Conservation (phyloP, 768 basidiomycete genomes). For the Boletellus sp. region DNA sequence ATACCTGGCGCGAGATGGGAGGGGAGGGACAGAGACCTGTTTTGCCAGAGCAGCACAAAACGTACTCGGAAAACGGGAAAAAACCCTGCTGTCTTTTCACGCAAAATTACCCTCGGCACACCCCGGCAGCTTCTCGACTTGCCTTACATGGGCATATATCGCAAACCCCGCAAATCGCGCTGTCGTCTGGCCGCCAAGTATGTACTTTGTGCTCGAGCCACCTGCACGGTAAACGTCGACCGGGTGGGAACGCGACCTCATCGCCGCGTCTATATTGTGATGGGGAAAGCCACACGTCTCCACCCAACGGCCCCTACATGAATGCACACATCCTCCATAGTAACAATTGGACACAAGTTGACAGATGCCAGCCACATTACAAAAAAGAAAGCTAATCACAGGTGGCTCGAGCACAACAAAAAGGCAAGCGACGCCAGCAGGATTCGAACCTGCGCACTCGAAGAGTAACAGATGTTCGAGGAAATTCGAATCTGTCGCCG, state of each 20-base stretch:
- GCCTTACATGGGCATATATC: constrained; percentile 13
- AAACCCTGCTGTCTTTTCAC: constrained; percentile 8
- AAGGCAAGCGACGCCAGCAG: constrained; percentile 52
- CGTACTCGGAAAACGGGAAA: constrained; percentile 13
- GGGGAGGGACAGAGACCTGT: neutral
- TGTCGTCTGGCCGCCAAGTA: neutral
- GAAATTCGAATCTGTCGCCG: constrained; percentile 67
- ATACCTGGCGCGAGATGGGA: constrained; percentile 27
- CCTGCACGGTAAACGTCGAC: neutral
- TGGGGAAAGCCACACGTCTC: no score
- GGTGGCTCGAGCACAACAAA: constrained; percentile 1
- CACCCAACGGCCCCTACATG: no score
- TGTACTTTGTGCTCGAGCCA: neutral
- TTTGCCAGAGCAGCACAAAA: constrained; percentile 4
- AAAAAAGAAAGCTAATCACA: neutral
- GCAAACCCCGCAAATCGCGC: constrained; percentile 13
- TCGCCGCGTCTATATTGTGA: neutral
- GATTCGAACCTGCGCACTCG: constrained; percentile 68
- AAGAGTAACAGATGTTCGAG: constrained; percentile 54
- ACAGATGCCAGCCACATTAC: neutral
- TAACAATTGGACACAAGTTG: neutral
- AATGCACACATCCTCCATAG: neutral
- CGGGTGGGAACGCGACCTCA: constrained; percentile 2
- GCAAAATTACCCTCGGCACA: constrained; percentile 21
- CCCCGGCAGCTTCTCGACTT: constrained; percentile 12